Percentiles rank a stretch among this genome's conserved stretches.
phyloP scores from a whole-genome alignment of 2,329 filamentous ascomycete genomes.

The Phaeosphaeriaceae sp. region DNA sequence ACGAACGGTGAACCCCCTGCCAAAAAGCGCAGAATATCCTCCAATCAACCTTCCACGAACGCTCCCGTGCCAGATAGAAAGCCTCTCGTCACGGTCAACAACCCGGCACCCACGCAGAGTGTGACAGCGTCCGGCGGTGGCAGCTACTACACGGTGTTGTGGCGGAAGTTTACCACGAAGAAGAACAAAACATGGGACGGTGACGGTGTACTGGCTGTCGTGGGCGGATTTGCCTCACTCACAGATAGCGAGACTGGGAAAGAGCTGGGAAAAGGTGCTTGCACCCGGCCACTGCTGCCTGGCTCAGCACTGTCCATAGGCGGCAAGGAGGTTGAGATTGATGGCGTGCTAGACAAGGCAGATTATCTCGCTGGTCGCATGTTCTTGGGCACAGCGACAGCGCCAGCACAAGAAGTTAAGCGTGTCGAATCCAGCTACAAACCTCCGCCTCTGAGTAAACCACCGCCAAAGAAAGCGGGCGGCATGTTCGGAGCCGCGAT shows the following conservation, averaged over 20 bases:
- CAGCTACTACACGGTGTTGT: slow-evolving; percentile 54
- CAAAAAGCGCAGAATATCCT: slow-evolving; percentile 52
- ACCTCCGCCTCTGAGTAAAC: slow-evolving; percentile 12
- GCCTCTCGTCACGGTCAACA: slow-evolving; percentile 36
- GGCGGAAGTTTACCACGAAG: slow-evolving; percentile 72
- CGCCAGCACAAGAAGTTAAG: slow-evolving; percentile 27
- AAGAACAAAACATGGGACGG: slow-evolving; percentile 83
- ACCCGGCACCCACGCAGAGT: slow-evolving; percentile 25
- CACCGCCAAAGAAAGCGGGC: slow-evolving; percentile 26
- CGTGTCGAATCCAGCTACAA: slow-evolving; percentile 23
- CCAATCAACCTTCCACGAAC: slow-evolving; percentile 30
- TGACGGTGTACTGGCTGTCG: slow-evolving; percentile 69
- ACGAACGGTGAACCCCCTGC: slow-evolving; percentile 40
- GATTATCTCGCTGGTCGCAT: slow-evolving; percentile 62
- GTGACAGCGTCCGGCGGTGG: slow-evolving; percentile 34
- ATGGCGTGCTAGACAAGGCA: slow-evolving; percentile 65
- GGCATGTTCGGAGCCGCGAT: slow-evolving; percentile 9
- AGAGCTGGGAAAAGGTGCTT: slow-evolving; percentile 66
- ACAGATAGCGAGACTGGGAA: slow-evolving; percentile 67
- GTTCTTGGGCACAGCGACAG: slow-evolving; percentile 46
- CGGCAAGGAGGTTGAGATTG: slow-evolving; percentile 73
- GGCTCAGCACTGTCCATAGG: slow-evolving; percentile 68
- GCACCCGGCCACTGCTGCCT: slow-evolving; percentile 63
- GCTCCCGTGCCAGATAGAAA: slow-evolving; percentile 32
- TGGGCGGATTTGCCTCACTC: slow-evolving; percentile 64